Evolutionary conservation across 176 grass and related monocot genomes (phyloP), one percentile per base, ranked within the genome.

Genomic region (Carex parvula): DNA sequence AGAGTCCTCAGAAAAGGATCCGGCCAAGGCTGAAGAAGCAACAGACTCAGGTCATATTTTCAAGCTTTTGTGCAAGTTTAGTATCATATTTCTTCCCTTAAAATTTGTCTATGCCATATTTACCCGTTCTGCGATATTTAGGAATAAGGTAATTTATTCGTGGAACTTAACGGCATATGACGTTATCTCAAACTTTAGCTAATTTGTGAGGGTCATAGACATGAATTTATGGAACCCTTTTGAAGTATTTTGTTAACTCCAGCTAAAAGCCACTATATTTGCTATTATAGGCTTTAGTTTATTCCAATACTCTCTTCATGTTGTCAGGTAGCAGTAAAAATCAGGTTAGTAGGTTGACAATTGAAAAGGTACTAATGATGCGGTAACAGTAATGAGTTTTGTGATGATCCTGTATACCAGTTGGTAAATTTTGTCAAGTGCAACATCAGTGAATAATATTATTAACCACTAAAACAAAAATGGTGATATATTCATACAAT

Each of bases 41-140:
- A 15, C 44, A 76, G 84, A 85, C 59, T 52, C 71, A 66, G 84
- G 70, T 78, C 52, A 52, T 50, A n/a, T 54, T 65, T 79, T 52
- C 22, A 12, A 48, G 5, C n/a, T 82, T 63, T 64, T 81, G 39
- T 61, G 39, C 14, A 81, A 81, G 39, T 22, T 61, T 41, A 21
- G 56, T 13, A 81, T 44, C 58, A 64, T 60, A 63, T 64, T 39
- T 81, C 39, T 64, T 48, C 8, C 55, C 33, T 41, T 72, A 58
- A 71, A 72, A 42, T 73, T 50, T 73, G 1, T 13, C 73, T 78
- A 57, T 78, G 6, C 21, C 24, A 57, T 56, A 11, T 78, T 57
- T 26, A 78, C 8, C 15, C 2, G 1, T 32, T 78, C 0, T 78
- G 1, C 9, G 73, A 30, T 57, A 30, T 30, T 52, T 78, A 11